Evolutionary conservation across 2,329 filamentous ascomycete species (phyloP).

Genomic region (Chaetomium strumarium): DNA sequence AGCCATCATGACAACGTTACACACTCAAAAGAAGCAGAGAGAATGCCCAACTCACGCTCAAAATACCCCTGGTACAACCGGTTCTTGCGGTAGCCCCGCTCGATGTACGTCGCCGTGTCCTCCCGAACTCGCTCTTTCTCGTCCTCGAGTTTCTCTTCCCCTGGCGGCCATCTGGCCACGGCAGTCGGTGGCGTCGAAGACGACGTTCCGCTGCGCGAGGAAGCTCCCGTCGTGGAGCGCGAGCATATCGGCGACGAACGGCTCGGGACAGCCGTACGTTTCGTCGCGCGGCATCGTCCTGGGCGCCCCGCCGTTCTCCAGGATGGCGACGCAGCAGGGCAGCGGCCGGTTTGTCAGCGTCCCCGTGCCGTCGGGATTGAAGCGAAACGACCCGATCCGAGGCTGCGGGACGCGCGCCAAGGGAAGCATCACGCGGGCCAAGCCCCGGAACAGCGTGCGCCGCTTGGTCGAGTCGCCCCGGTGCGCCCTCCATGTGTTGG

Average conservation of each 20-base stretch:
- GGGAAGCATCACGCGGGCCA: slow-evolving; percentile 29
- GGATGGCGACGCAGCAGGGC: slow-evolving; percentile 29
- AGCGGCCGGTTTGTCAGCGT: slow-evolving; percentile 31
- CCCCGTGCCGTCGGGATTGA: slow-evolving; percentile 29
- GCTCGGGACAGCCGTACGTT: slow-evolving; percentile 29
- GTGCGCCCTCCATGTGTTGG: slow-evolving; percentile 21
- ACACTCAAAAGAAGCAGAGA: no score
- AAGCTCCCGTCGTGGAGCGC: slow-evolving; percentile 22
- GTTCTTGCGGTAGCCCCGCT: neutral
- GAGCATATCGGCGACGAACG: slow-evolving; percentile 25
- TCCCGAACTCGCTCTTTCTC: neutral
- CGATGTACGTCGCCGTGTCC: neutral
- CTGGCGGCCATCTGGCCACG: neutral
- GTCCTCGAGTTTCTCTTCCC: neutral
- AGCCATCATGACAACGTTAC: no score
- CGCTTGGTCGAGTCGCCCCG: slow-evolving; percentile 19
- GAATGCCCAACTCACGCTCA: no score
- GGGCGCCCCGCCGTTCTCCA: slow-evolving; percentile 31
- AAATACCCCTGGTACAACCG: no score
- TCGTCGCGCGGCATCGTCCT: slow-evolving; percentile 27
- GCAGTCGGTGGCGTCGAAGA: neutral
- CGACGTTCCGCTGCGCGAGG: neutral
- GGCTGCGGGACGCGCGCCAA: slow-evolving; percentile 28
- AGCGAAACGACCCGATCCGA: slow-evolving; percentile 24
- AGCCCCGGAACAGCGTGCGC: slow-evolving; percentile 28